A percentile compares a stretch with the other conserved stretches of the same genome.
Evolutionary conservation across 2,329 filamentous ascomycete genomes (phyloP).

Genomic region (Penicillium concentricum): DNA sequence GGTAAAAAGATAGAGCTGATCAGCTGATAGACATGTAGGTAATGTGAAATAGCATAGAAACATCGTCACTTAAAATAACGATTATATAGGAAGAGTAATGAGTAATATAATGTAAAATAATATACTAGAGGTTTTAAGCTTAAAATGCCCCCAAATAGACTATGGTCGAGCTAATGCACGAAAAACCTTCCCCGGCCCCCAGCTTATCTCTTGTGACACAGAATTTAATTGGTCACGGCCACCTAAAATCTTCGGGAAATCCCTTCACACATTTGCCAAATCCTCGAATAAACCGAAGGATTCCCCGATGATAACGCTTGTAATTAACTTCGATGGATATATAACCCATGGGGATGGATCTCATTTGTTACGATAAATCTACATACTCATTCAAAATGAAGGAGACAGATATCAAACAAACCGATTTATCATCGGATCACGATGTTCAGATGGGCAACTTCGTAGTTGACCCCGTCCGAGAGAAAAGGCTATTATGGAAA

Average conservation of each 20-base stretch:
- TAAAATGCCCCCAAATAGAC: not conserved
- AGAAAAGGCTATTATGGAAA: conserved; percentile 43
- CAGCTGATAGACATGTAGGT: not conserved
- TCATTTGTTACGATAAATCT: not conserved
- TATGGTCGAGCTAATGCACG: not conserved
- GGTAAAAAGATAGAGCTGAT: not conserved
- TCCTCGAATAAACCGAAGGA: conserved; percentile 9
- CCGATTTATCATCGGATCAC: conserved; percentile 7
- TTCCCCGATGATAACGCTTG: conserved; percentile 10
- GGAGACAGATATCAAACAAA: conserved; percentile 7
- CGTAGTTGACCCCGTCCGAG: conserved; percentile 39
- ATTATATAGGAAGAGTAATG: no score
- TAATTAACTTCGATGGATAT: not conserved
- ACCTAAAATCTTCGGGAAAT: conserved; percentile 3
- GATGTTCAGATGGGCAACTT: conserved; percentile 15
- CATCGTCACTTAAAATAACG: not conserved
- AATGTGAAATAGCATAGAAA: not conserved
- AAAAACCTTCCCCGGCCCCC: not conserved
- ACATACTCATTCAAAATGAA: conserved; percentile 3
- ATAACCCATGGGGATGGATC: conserved; percentile 1
- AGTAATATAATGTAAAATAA: no score
- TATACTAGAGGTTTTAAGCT: not conserved
- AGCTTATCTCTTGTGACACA: conserved; percentile 1
- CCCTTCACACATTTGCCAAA: conserved; percentile 1
- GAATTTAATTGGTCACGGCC: not conserved